phyloP scores from a whole-genome alignment of 441 rosid genomes.

The Populus hybrid region DNA sequence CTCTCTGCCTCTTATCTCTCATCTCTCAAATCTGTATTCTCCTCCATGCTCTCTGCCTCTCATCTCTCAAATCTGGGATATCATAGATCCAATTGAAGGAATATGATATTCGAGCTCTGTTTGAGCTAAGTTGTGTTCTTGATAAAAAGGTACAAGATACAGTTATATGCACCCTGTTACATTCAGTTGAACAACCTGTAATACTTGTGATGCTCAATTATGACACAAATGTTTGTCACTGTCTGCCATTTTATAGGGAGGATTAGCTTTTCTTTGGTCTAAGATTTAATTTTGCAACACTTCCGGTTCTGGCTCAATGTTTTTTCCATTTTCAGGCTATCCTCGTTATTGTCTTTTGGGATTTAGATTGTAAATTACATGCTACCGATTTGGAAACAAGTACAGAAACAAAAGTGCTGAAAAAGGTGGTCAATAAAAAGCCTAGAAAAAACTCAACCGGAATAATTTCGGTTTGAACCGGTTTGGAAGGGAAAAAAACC shows the following conservation, averaged over 20 bases:
- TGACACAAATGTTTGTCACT: neutral
- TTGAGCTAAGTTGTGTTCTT: conserved; percentile 42
- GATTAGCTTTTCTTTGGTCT: neutral
- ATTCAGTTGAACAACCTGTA: neutral
- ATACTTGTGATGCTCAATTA: neutral
- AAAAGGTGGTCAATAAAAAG: too few relatives aligned
- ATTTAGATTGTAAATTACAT: neutral
- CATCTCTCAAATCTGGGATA: conserved; percentile 13
- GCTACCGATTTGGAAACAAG: neutral
- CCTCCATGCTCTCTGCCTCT: too few relatives aligned
- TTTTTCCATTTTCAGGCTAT: neutral
- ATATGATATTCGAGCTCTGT: conserved; percentile 52
- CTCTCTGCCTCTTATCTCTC: too few relatives aligned
- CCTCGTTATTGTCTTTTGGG: too few relatives aligned
- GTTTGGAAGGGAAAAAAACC: too few relatives aligned
- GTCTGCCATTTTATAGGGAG: neutral
- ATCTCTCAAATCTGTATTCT: too few relatives aligned
- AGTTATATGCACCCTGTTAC: neutral
- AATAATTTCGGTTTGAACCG: too few relatives aligned
- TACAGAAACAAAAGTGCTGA: too few relatives aligned
- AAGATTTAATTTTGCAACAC: neutral
- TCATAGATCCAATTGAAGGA: conserved; percentile 52
- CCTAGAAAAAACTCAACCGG: too few relatives aligned
- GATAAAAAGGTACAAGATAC: neutral
- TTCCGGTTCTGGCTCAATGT: neutral